phyloP scores from a whole-genome alignment of 2,329 filamentous ascomycete genomes.

The Parastagonospora avenae region DNA sequence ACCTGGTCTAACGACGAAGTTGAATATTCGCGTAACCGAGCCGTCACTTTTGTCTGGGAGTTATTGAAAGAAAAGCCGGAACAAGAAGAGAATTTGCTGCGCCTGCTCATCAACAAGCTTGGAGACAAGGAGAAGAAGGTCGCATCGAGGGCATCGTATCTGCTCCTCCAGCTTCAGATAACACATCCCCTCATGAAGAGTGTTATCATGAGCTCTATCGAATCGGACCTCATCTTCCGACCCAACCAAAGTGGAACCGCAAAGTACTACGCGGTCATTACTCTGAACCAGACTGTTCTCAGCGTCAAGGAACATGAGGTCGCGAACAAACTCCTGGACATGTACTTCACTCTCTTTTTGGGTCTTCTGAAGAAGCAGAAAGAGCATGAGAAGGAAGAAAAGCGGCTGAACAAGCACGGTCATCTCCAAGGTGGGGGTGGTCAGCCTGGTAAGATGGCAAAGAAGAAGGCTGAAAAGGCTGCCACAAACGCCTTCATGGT shows the following conservation, averaged over 20 bases:
- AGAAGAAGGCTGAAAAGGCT: conserved; percentile 50
- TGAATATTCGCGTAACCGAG: conserved; percentile 85
- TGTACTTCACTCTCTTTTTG: conserved; percentile 92
- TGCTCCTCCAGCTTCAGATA: conserved; percentile 88
- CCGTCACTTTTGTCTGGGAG: conserved; percentile 89
- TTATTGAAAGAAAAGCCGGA: conserved; percentile 94
- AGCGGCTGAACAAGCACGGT: conserved; percentile 55
- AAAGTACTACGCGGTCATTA: conserved; percentile 96
- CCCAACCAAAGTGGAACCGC: conserved; percentile 86
- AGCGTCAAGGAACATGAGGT: conserved; percentile 81
- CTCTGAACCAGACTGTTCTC: conserved; percentile 93
- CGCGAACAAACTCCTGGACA: conserved; percentile 79
- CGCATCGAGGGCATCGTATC: conserved; percentile 87
- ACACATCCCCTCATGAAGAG: conserved; percentile 93
- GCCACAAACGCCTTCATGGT: conserved; percentile 51
- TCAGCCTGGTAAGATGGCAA: conserved; percentile 59
- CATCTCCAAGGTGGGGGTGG: conserved; percentile 61
- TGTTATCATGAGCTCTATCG: conserved; percentile 81
- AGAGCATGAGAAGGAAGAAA: conserved; percentile 47
- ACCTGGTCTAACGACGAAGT: conserved; percentile 95
- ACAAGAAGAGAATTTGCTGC: conserved; percentile 91
- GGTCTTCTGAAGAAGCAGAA: conserved; percentile 71
- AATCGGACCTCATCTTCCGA: conserved; percentile 85
- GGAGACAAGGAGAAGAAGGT: conserved; percentile 96
- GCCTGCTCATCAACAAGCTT: conserved; percentile 92